These are phyloP conservation scores for Jamesozyma piceae DNA, from an alignment of 805 yeast genomes.

Conservation along the genomic window DNA sequence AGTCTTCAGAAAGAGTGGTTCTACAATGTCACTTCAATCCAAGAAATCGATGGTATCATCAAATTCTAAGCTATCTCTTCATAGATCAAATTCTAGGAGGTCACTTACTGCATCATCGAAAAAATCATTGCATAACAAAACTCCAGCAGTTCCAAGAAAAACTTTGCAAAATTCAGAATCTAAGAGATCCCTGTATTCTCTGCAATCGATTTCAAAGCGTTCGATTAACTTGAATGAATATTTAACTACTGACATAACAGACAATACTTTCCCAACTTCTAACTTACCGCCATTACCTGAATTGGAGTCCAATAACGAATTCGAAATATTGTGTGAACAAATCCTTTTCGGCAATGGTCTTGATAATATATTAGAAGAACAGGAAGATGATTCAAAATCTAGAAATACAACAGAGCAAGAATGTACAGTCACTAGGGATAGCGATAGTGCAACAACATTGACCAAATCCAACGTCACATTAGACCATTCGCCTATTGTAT, in stretches of 20 bases:
- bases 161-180: conserved; percentile 26
- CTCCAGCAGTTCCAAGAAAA: conserved; percentile 6
- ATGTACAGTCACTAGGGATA: neutral
- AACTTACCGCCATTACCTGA: conserved; percentile 15
- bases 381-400: conserved; percentile 5
- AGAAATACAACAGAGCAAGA: neutral
- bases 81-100: conserved; percentile 6
- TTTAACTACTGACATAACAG: conserved; percentile 10
- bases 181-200: conserved; percentile 27
- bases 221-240: conserved; percentile 28
- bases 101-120: conserved; percentile 9
- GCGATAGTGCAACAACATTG: neutral
- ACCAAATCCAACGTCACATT: neutral
- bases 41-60: conserved; percentile 9
- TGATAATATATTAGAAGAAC: conserved; percentile 22
- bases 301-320: conserved; percentile 19
- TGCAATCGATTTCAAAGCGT: conserved; percentile 29
- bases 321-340: conserved; percentile 26
- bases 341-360: conserved; percentile 24
- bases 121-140: conserved; percentile 1
- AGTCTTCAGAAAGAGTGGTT: conserved; percentile 19
- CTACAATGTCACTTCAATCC: conserved; percentile 15
- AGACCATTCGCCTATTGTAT: neutral
- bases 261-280: conserved; percentile 1
- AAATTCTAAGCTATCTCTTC: conserved; percentile 7